Evolutionary conservation across 257 asterid species (phyloP).

Genomic region (Nicotiana benthamiana): DNA sequence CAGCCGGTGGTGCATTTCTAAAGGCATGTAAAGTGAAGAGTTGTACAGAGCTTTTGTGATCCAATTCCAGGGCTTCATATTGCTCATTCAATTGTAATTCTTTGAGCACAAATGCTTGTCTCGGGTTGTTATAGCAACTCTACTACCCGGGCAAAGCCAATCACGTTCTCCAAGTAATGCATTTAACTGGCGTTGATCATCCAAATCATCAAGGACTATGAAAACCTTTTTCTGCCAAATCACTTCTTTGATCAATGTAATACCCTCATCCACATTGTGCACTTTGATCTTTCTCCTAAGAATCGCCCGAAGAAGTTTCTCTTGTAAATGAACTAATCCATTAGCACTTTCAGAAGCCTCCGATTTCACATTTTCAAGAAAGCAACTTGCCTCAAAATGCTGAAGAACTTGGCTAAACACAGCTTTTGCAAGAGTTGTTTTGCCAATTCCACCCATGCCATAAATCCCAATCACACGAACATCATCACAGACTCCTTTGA

Average conservation of each 20-base stretch:
- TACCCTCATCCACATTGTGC: background rate
- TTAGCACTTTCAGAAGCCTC: background rate
- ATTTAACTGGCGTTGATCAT: background rate
- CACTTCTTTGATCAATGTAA: background rate
- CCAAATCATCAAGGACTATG: background rate
- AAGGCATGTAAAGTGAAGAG: background rate
- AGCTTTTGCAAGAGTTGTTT: background rate
- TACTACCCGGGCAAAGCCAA: background rate
- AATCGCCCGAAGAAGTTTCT: background rate
- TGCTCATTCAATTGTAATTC: background rate
- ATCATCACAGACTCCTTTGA: background rate
- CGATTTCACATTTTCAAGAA: background rate
- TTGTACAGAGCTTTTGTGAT: background rate
- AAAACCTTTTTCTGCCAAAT: background rate
- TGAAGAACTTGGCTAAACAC: background rate
- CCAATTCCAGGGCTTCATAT: background rate
- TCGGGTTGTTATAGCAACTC: background rate
- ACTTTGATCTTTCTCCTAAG: background rate
- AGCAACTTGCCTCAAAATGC: background rate
- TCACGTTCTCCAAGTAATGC: background rate
- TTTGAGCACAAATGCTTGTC: slow-evolving; percentile 1
- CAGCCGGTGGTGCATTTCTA: background rate
- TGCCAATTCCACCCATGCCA: background rate
- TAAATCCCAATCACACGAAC: background rate
- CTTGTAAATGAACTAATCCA: background rate